Percentiles rank a stretch among this genome's conserved stretches.
Evolutionary conservation across 768 basidiomycete genomes (phyloP).

Genomic region (Pisolithus microcarpus): DNA sequence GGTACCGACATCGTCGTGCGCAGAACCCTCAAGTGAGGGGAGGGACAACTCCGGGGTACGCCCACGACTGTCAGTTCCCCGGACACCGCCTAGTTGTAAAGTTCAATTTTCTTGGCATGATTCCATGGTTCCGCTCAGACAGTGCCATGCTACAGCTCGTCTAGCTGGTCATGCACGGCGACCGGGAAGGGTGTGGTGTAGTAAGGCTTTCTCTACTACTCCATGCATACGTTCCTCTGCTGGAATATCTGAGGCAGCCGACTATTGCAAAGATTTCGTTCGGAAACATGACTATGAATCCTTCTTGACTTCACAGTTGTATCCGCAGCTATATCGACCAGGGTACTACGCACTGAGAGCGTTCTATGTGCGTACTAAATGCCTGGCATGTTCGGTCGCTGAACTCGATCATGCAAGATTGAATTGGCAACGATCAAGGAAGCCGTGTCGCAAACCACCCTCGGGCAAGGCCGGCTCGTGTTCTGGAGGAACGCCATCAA

Average conservation of each 20-base stretch:
- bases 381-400: conserved; percentile 1
- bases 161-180: conserved; percentile 7
- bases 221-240: conserved; percentile 5
- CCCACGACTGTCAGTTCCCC: background rate
- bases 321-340: conserved; percentile 53
- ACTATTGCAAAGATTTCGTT: conserved; percentile 67
- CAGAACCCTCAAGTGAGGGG: too few relatives aligned
- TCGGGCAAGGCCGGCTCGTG: conserved; percentile 81
- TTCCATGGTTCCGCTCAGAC: background rate
- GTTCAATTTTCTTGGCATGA: too few relatives aligned
- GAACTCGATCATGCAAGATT: conserved; percentile 37
- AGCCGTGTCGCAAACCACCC: conserved; percentile 58
- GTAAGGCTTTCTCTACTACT: conserved; percentile 11
- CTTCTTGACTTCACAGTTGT: conserved; percentile 64
- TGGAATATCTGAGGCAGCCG: conserved; percentile 35
- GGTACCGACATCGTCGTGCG: conserved; percentile 23
- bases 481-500: conserved; percentile 83
- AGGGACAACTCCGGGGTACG: background rate
- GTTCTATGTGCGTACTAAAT: conserved; percentile 58
- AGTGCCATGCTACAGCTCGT: conserved; percentile 3
- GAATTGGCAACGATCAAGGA: conserved; percentile 77
- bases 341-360: conserved; percentile 77
- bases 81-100: background rate
- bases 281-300: conserved; percentile 79
- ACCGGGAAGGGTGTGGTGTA: conserved; percentile 1